Conservation (phyloP, 148 eudicot genomes). For the Camellia granthamiana region DNA sequence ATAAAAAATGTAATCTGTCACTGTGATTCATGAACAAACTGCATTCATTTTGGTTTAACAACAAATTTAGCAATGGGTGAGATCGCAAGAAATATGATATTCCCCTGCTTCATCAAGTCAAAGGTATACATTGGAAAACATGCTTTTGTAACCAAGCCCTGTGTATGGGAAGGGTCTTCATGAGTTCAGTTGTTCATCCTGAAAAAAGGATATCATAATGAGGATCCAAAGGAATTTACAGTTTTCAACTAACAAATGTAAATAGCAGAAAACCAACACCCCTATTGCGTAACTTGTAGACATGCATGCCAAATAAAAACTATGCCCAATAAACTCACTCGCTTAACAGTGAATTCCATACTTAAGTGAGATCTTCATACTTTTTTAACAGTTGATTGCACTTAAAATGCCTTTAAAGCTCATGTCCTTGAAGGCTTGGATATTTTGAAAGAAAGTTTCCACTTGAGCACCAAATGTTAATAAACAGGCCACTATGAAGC, state of each 20-base stretch:
- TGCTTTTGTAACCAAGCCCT: not conserved
- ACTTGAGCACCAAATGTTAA: too few relatives aligned
- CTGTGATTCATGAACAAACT: not conserved
- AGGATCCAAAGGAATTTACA: not conserved
- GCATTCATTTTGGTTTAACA: not conserved
- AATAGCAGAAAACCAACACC: too few relatives aligned
- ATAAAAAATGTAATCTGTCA: not conserved
- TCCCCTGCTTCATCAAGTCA: not conserved
- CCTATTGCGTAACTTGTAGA: not conserved
- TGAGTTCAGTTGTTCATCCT: not conserved
- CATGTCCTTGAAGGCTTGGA: too few relatives aligned
- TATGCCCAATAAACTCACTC: not conserved
- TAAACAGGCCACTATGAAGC: too few relatives aligned
- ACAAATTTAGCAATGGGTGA: not conserved
- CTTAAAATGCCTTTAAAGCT: too few relatives aligned
- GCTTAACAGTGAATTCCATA: not conserved
- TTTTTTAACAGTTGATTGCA: too few relatives aligned
- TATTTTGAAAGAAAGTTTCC: too few relatives aligned
- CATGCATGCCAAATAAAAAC: not conserved
- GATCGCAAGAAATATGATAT: not conserved
- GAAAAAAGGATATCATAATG: not conserved
- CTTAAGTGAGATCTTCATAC: not conserved
- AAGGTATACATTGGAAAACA: not conserved
- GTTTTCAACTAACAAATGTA: too few relatives aligned
- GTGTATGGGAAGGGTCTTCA: not conserved